phyloP scores from a whole-genome alignment of 345 rosid genomes.

The Corchorus olitorius region DNA sequence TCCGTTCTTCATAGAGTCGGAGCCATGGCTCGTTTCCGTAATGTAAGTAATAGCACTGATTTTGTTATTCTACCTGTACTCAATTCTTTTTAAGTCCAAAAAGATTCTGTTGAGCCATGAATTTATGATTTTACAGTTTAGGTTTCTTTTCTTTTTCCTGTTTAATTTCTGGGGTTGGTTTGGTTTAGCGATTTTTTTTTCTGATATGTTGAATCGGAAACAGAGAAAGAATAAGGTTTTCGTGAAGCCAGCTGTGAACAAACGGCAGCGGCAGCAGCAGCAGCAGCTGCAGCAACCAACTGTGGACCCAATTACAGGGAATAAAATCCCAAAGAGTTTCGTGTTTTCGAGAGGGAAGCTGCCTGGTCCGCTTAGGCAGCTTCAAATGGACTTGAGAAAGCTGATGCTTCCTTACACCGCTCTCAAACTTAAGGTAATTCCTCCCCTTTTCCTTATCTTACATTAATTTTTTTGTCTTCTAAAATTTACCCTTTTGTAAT shows the following conservation, averaged over 20 bases:
- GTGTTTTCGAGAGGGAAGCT: slow-evolving; percentile 89
- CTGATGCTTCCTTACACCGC: slow-evolving; percentile 96
- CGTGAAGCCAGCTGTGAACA: slow-evolving; percentile 64
- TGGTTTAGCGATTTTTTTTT: neutral
- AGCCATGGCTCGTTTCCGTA: slow-evolving; percentile 49
- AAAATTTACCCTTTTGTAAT: slow-evolving; percentile 3
- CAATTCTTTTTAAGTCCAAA: neutral
- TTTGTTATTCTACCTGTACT: neutral
- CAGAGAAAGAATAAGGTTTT: slow-evolving; percentile 61
- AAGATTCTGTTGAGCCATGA: neutral
- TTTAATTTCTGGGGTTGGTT: neutral
- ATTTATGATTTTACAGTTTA: neutral
- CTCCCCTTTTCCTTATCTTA: neutral
- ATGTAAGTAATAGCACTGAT: slow-evolving; percentile 33
- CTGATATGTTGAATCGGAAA: slow-evolving; percentile 22
- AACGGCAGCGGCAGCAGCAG: slow-evolving; percentile 48
- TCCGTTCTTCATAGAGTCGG: neutral
- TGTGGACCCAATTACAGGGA: slow-evolving; percentile 86
- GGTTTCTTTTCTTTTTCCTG: neutral
- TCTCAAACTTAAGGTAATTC: slow-evolving; percentile 74
- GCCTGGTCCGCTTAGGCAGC: slow-evolving; percentile 74
- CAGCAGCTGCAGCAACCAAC: slow-evolving; percentile 23
- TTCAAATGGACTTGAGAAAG: slow-evolving; percentile 87
- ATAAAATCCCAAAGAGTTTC: slow-evolving; percentile 84
- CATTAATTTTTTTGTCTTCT: neutral